phyloP scores from a whole-genome alignment of 2,329 filamentous ascomycete species.

The Pseudopyrenochaeta lycopersici region DNA sequence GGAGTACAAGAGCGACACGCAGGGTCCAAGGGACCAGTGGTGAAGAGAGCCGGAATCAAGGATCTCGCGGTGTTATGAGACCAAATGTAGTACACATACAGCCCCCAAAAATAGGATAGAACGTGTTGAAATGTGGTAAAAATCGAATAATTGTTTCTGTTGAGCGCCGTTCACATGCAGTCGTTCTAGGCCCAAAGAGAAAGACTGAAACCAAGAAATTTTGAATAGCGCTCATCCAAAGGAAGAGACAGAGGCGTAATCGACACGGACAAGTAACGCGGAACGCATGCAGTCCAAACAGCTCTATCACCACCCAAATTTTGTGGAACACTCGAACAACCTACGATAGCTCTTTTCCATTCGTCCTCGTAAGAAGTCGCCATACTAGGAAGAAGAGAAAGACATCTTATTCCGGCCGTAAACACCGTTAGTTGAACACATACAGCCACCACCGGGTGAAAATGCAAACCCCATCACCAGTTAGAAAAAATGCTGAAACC shows the following conservation, averaged over 20 bases:
- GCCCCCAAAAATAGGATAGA: background rate
- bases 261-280: conserved; percentile 7
- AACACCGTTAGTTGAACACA: conserved; percentile 46
- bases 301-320: conserved; percentile 11
- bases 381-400: conserved; percentile 10
- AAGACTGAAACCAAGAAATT: conserved; percentile 18
- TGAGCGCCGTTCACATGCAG: conserved; percentile 39
- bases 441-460: conserved; percentile 50
- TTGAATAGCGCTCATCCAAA: conserved; percentile 14
- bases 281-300: conserved; percentile 11
- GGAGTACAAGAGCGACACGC: conserved; percentile 11
- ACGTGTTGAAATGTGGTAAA: background rate
- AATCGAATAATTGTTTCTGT: conserved; percentile 36
- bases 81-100: background rate
- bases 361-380: conserved; percentile 2
- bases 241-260: conserved; percentile 8
- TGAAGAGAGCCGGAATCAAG: background rate
- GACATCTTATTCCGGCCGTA: conserved; percentile 26
- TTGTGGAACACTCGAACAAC: conserved; percentile 9
- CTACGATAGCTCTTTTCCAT: conserved; percentile 11
- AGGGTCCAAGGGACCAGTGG: conserved; percentile 2
- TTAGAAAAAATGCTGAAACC: conserved; percentile 39
- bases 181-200: conserved; percentile 30
- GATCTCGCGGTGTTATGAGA: background rate
- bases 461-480: conserved; percentile 45